Evolutionary conservation across 1,284 basidiomycete species (phyloP).

Genomic region (Apiotrichum sp.): DNA sequence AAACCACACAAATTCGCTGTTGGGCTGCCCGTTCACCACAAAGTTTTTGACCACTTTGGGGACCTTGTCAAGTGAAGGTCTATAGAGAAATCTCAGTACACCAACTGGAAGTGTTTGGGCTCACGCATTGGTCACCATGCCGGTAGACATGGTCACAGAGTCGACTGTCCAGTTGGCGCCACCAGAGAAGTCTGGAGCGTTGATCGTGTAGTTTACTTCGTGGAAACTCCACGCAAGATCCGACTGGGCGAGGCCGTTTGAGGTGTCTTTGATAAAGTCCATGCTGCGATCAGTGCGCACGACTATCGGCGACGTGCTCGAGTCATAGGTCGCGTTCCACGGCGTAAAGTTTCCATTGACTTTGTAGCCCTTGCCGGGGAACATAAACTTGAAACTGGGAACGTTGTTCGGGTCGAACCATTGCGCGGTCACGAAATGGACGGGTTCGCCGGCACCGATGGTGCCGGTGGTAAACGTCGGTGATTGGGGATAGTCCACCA

Average conservation of each 20-base stretch:
- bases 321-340: neutral
- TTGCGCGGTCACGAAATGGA: neutral
- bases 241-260: no score
- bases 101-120: neutral
- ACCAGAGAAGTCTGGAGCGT: neutral
- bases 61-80: neutral
- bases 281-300: no score
- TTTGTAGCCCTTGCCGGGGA: neutral
- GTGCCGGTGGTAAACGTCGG: neutral
- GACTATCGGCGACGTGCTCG: no score
- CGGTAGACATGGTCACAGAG: neutral
- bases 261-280: no score
- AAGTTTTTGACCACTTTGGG: neutral
- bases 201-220: neutral
- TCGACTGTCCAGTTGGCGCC: neutral
- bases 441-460: neutral
- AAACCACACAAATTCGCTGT: neutral
- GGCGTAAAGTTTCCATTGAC: neutral
- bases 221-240: neutral
- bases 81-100: neutral
- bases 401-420: neutral
- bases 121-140: constrained; percentile 1
- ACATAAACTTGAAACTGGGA: neutral
- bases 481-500: neutral
- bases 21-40: neutral